Evolutionary conservation across 108 stramenopile species (phyloP).

Genomic region (Aurantiochytrium sp.): DNA sequence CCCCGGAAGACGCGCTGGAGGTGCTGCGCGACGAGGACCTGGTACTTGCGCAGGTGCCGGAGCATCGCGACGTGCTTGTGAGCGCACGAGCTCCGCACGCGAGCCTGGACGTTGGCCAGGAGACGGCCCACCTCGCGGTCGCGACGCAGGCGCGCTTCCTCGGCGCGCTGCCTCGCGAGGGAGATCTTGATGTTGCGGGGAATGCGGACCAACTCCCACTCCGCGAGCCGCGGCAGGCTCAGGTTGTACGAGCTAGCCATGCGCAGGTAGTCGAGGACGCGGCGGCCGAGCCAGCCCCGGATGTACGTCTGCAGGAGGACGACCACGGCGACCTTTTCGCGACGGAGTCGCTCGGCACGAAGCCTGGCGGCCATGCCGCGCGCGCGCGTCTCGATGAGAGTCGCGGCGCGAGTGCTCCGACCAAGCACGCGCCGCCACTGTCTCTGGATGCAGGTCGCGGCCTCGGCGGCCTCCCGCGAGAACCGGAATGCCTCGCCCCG

Average conservation of each 20-base stretch:
- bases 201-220: constrained; percentile 17
- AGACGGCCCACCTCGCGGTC: background rate
- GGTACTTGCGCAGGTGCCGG: background rate
- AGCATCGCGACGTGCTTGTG: background rate
- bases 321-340: background rate
- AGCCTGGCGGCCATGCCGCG: background rate
- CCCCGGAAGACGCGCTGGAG: constrained; percentile 6
- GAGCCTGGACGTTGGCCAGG: background rate
- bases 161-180: background rate
- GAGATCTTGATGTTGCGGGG: background rate
- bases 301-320: background rate
- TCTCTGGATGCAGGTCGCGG: background rate
- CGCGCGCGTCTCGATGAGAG: background rate
- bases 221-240: background rate
- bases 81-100: background rate
- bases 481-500: background rate
- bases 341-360: background rate
- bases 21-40: background rate
- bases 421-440: background rate
- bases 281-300: background rate
- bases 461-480: background rate
- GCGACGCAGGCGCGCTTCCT: background rate
- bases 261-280: background rate
- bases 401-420: background rate
- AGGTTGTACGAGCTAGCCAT: background rate